These are phyloP conservation scores for Fusarium buxicola DNA, from an alignment of 2,329 filamentous ascomycete species.

Conservation along the genomic window DNA sequence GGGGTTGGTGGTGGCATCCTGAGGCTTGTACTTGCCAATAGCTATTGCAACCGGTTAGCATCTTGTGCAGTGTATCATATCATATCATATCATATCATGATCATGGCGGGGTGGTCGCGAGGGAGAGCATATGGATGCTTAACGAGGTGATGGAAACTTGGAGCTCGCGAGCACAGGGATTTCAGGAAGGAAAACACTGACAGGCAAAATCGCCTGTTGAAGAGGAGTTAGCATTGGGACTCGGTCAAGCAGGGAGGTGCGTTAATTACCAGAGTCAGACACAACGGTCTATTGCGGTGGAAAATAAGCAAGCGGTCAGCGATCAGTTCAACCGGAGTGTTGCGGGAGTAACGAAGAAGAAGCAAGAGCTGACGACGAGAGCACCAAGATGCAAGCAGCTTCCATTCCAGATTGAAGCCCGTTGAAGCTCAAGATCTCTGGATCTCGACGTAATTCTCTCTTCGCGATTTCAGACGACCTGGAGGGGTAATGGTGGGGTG, in stretches of 20 bases:
- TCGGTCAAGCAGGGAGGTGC: constrained; percentile 36
- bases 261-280: constrained; percentile 87
- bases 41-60: constrained; percentile 63
- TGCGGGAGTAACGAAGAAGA: neutral
- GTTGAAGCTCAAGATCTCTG: constrained; percentile 12
- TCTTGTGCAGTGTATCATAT: constrained; percentile 22
- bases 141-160: constrained; percentile 6
- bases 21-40: constrained; percentile 99
- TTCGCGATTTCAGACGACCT: constrained; percentile 34
- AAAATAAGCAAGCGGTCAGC: constrained; percentile 42
- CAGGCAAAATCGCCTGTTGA: constrained; percentile 78
- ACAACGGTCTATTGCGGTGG: constrained; percentile 79
- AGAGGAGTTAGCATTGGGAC: constrained; percentile 48
- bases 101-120: constrained; percentile 15
- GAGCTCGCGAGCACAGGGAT: constrained; percentile 14
- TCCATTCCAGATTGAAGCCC: constrained; percentile 9
- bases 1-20: constrained; percentile 99
- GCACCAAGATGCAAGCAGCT: neutral
- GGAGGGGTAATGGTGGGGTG: constrained; percentile 50
- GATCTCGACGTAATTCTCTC: constrained; percentile 9
- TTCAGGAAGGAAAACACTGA: constrained; percentile 60
- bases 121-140: constrained; percentile 3
- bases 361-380: constrained; percentile 1
- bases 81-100: constrained; percentile 29
- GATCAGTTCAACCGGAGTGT: constrained; percentile 14